phyloP scores from a whole-genome alignment of 2,329 filamentous ascomycete species.

The Colletotrichum kahawae region DNA sequence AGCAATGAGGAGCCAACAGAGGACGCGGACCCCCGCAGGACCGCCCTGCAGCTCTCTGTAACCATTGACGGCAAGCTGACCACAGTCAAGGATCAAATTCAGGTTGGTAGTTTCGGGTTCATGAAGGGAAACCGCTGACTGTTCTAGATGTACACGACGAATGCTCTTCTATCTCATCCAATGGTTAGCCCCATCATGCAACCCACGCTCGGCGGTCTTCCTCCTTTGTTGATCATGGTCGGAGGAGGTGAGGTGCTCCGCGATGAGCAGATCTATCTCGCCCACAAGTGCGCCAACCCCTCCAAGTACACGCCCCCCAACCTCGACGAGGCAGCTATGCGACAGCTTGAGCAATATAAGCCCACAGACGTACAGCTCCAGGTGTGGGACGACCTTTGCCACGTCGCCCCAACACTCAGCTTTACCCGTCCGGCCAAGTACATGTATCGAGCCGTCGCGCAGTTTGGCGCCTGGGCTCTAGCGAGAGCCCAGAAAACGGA shows the following conservation, averaged over 20 bases:
- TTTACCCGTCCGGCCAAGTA: slow-evolving; percentile 96
- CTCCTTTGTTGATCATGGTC: slow-evolving; percentile 83
- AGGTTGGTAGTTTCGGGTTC: slow-evolving; percentile 54
- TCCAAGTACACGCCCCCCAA: slow-evolving; percentile 74
- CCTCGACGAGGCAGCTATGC: slow-evolving; percentile 66
- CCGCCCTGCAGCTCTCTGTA: slow-evolving; percentile 57
- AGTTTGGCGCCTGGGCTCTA: slow-evolving; percentile 92
- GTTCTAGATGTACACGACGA: slow-evolving; percentile 73
- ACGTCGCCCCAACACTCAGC: slow-evolving; percentile 90
- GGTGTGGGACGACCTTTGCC: slow-evolving; percentile 94
- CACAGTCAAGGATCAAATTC: slow-evolving; percentile 88
- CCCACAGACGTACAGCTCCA: slow-evolving; percentile 94
- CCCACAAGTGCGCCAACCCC: slow-evolving; percentile 92
- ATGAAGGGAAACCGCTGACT: not conserved
- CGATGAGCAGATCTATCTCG: slow-evolving; percentile 94
- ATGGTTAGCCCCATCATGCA: slow-evolving; percentile 90
- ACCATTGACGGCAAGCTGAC: slow-evolving; percentile 73
- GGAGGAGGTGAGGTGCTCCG: slow-evolving; percentile 89
- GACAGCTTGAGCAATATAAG: slow-evolving; percentile 68
- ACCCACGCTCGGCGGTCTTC: slow-evolving; percentile 86
- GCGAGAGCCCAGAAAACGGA: slow-evolving; percentile 79
- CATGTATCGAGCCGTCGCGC: slow-evolving; percentile 92
- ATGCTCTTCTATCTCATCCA: slow-evolving; percentile 83
- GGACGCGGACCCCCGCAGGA: slow-evolving; percentile 27
- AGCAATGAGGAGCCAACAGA: not conserved